Evolutionary conservation across 2,329 filamentous ascomycete species (phyloP), one percentile per base, ranked within the genome.

Genomic region (Thielaviopsis ethacetica): DNA sequence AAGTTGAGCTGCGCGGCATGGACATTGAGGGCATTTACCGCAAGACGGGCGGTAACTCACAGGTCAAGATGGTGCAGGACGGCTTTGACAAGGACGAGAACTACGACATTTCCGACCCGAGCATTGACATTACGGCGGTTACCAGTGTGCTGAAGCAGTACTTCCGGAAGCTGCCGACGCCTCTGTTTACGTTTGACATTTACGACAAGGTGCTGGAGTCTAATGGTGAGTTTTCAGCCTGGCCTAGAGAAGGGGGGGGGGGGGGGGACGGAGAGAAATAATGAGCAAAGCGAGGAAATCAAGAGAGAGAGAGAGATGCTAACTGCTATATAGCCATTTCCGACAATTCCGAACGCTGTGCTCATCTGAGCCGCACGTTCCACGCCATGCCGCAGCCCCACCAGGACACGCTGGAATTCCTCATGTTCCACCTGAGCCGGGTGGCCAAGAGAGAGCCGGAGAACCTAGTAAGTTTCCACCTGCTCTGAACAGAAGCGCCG

Each of bases 131-230:
- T 63, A 94, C 95, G 59, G 89, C 93, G 13, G 89, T 98, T 59
- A 97, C 93, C 1, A 95, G 89, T 67, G 88, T 91, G 21, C 73
- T 98, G 66, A 98, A 98, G 75, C 91, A 97, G 71, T 98, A 97
- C 69, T 95, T 98, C 80, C 83, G 93, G 65, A 93, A 91, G 71
- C 77, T 97, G 41, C 93, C 93, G 0, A 86, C 80, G 7, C 93
- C 93, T 2, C 77, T 98, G 34, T 82, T 98, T 65, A 95, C 91
- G 0, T 96, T 86, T 70, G 88, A 95, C 22, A 84, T 95, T 26
- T 98, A 98, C 67, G 91, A 97, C 65, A 80, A 82, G 47, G 80
- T 98, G 55, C 75, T 98, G 54, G 91, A 95, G 65, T 89, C 86
- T 5, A 83, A 81, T 63, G 75, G 85, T 87, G 75, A 74, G 84